Evolutionary conservation across 176 grass and related monocot species (phyloP).

Genomic region (Triticum aestivum): DNA sequence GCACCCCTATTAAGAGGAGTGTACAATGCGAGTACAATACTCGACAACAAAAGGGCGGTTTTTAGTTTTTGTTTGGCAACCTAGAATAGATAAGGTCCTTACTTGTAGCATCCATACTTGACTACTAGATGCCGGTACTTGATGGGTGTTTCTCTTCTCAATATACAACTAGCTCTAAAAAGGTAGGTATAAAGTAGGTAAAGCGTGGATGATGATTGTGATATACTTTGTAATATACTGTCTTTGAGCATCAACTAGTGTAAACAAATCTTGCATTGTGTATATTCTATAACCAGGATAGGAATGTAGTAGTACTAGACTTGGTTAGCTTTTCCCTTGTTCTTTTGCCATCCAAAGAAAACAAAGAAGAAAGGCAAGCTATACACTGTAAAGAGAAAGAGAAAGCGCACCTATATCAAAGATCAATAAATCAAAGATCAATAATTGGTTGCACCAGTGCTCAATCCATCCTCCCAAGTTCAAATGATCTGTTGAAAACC

Average conservation of each 20-base stretch:
- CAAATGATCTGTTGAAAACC: not conserved
- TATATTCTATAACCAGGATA: no score
- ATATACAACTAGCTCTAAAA: no score
- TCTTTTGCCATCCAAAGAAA: not conserved
- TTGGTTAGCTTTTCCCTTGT: not conserved
- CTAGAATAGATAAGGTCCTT: not conserved
- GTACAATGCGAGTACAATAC: not conserved
- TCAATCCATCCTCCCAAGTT: not conserved
- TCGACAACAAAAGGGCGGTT: not conserved
- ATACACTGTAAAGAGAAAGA: not conserved
- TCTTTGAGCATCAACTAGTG: no score
- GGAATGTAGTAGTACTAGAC: not conserved
- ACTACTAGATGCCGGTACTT: not conserved
- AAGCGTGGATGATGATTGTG: no score
- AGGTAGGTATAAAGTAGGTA: no score
- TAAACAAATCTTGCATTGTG: no score
- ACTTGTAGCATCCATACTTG: not conserved
- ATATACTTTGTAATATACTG: no score
- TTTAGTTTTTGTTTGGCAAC: not conserved
- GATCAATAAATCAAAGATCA: conserved; percentile 23
- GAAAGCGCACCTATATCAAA: not conserved
- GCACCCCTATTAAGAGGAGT: not conserved
- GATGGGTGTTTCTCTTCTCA: not conserved
- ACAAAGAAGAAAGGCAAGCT: not conserved
- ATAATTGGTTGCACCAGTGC: conserved; percentile 21